Evolutionary conservation across 768 basidiomycete species (phyloP).

Genomic region (Leccinum incarnatum): DNA sequence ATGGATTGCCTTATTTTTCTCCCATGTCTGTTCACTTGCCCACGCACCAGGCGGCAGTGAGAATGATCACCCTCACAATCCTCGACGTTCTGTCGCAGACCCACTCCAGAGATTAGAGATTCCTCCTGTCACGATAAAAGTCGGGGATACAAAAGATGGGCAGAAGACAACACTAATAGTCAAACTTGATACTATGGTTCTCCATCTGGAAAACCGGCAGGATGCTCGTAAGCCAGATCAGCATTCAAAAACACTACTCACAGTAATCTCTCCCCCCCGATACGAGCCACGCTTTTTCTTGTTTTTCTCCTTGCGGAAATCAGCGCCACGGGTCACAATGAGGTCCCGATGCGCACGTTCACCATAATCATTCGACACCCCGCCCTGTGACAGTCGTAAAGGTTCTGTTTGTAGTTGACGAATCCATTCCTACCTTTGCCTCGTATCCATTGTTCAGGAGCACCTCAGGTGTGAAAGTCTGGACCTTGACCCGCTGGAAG

Average conservation of each 20-base stretch:
- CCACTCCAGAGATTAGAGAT: neutral
- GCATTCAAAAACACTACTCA: slow-evolving; percentile 35
- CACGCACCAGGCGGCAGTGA: neutral
- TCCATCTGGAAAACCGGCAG: slow-evolving; percentile 49
- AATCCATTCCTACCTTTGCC: slow-evolving; percentile 56
- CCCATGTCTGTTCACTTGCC: neutral
- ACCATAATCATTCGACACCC: slow-evolving; percentile 78
- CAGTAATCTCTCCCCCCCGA: slow-evolving; percentile 92
- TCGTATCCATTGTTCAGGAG: slow-evolving; percentile 75
- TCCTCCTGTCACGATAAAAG: neutral
- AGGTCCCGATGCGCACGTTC: slow-evolving; percentile 81
- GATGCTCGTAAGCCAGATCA: slow-evolving; percentile 1
- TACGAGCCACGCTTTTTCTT: slow-evolving; percentile 98
- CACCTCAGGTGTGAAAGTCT: slow-evolving; percentile 42
- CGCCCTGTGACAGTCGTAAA: slow-evolving; percentile 45
- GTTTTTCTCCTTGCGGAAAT: slow-evolving; percentile 98
- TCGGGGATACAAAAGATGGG: neutral
- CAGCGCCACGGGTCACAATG: slow-evolving; percentile 89
- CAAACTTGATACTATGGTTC: slow-evolving; percentile 87
- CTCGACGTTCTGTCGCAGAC: neutral
- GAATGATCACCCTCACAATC: neutral
- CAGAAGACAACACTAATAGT: slow-evolving; percentile 31
- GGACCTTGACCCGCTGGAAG: slow-evolving; percentile 77
- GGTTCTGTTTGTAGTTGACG: neutral
- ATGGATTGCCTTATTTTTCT: neutral